Percentiles rank a stretch among this genome's conserved stretches.
Conservation (phyloP, 2,329 filamentous ascomycete genomes). For the Pestalotiopsis sp. region DNA sequence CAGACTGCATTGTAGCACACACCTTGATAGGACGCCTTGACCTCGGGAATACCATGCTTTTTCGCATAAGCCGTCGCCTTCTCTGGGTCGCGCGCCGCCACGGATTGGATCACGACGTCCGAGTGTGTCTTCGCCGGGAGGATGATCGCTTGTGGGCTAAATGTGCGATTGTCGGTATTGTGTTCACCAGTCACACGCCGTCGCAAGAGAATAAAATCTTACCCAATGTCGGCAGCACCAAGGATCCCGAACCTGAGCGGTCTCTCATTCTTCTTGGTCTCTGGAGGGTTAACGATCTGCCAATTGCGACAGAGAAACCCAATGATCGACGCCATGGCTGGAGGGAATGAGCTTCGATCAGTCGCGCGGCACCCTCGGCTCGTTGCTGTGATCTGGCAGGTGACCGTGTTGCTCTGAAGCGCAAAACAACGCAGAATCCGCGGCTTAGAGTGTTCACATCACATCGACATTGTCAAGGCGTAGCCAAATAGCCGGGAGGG, state of each 20-base stretch:
- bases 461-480: too few relatives aligned
- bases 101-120: slow-evolving; percentile 53
- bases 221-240: slow-evolving; percentile 44
- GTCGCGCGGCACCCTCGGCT: not conserved
- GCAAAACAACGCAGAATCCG: too few relatives aligned
- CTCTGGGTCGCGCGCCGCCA: slow-evolving; percentile 52
- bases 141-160: slow-evolving; percentile 45
- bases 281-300: slow-evolving; percentile 24
- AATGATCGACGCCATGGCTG: slow-evolving; percentile 14
- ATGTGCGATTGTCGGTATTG: not conserved
- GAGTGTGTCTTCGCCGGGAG: slow-evolving; percentile 54
- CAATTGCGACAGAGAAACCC: slow-evolving; percentile 27
- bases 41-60: slow-evolving; percentile 53
- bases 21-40: slow-evolving; percentile 53
- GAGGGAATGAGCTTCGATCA: not conserved
- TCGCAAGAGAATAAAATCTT: slow-evolving; percentile 18
- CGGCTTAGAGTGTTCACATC: too few relatives aligned
- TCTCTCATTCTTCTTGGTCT: slow-evolving; percentile 21
- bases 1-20: slow-evolving; percentile 5
- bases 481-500: too few relatives aligned
- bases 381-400: too few relatives aligned
- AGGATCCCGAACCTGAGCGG: slow-evolving; percentile 43
- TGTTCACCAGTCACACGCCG: not conserved
- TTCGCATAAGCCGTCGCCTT: slow-evolving; percentile 53
- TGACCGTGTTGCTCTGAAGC: too few relatives aligned